Evolutionary conservation across 345 rosid species (phyloP).

Genomic region (Eucalyptus regnans): DNA sequence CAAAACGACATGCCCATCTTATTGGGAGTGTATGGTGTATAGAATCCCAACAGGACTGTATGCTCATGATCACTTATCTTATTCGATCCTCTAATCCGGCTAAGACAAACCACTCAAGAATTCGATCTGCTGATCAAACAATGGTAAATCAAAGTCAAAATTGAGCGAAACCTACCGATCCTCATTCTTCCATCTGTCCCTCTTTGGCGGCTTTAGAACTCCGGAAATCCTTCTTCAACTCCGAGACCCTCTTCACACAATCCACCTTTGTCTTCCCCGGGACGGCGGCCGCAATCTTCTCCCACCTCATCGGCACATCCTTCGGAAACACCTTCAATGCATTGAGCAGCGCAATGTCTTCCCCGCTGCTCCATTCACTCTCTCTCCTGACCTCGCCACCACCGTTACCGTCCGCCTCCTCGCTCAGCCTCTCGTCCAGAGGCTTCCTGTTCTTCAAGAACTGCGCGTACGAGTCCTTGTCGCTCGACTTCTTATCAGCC

Average conservation of each 20-base stretch:
- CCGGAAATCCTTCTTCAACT: slow-evolving; percentile 63
- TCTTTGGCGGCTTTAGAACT: slow-evolving; percentile 61
- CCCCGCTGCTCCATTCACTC: slow-evolving; percentile 51
- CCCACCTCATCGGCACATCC: slow-evolving; percentile 89
- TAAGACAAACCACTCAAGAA: neutral
- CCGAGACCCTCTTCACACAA: slow-evolving; percentile 82
- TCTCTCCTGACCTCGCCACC: neutral
- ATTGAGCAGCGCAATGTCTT: slow-evolving; percentile 84
- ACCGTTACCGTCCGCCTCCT: neutral
- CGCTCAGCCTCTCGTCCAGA: slow-evolving; percentile 28
- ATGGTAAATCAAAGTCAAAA: neutral
- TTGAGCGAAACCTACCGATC: neutral
- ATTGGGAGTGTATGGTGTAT: neutral
- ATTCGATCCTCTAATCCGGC: neutral
- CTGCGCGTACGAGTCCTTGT: slow-evolving; percentile 53
- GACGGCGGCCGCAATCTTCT: slow-evolving; percentile 81
- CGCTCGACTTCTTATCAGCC: slow-evolving; percentile 56
- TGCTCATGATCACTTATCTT: neutral
- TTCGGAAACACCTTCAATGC: slow-evolving; percentile 77
- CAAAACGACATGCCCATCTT: neutral
- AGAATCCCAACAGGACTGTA: neutral
- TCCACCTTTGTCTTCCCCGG: slow-evolving; percentile 72
- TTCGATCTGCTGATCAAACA: neutral
- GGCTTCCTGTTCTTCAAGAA: slow-evolving; percentile 84
- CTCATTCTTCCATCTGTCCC: slow-evolving; percentile 1